Evolutionary conservation across 257 asterid species (phyloP).

Genomic region (Fraxinus excelsior): DNA sequence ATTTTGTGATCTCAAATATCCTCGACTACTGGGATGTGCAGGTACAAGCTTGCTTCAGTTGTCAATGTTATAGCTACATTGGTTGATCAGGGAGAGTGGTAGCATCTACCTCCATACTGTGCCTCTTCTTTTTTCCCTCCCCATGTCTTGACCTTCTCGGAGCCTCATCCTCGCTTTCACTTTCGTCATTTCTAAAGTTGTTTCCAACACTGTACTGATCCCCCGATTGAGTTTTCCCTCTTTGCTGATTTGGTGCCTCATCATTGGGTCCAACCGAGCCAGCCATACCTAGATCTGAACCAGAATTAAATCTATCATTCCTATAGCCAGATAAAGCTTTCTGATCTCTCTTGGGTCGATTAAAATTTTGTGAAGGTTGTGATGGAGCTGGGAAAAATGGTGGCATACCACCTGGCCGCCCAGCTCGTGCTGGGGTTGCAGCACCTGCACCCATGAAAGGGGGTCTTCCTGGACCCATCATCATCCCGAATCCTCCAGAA

Average conservation of each 20-base stretch:
- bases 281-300: slow-evolving; percentile 52
- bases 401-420: slow-evolving; percentile 50
- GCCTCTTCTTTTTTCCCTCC: slow-evolving; percentile 80
- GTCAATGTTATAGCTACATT: slow-evolving; percentile 23
- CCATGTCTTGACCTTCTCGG: slow-evolving; percentile 92
- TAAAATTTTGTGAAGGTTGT: slow-evolving; percentile 48
- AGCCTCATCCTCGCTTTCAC: slow-evolving; percentile 89
- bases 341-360: slow-evolving; percentile 56
- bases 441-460: slow-evolving; percentile 67
- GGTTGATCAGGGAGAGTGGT: slow-evolving; percentile 38
- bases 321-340: slow-evolving; percentile 43
- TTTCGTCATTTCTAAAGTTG: slow-evolving; percentile 55
- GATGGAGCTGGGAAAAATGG: slow-evolving; percentile 43
- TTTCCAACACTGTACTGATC: slow-evolving; percentile 54
- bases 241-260: slow-evolving; percentile 40
- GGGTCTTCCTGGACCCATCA: slow-evolving; percentile 80
- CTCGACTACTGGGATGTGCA: background rate
- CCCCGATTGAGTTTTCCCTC: slow-evolving; percentile 45
- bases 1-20: background rate
- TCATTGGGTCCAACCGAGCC: slow-evolving; percentile 41
- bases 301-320: slow-evolving; percentile 37
- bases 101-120: slow-evolving; percentile 46
- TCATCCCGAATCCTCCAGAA: slow-evolving; percentile 80
- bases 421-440: slow-evolving; percentile 43
- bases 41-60: background rate